Conservation (phyloP, 73 alveolate species). For the Loxodes magnus region DNA sequence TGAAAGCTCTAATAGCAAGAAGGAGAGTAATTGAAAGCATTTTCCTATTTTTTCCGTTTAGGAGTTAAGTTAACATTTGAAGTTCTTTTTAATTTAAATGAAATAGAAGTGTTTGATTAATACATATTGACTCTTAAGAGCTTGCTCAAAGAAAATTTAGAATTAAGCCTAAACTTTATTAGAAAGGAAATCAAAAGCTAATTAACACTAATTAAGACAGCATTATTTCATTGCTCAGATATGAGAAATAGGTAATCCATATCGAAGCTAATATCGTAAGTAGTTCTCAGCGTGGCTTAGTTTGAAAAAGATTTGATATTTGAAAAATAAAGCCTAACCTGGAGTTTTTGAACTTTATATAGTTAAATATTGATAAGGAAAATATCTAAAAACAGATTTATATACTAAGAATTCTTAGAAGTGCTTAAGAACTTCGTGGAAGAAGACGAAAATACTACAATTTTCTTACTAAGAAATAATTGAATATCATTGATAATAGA, state of each 20-base stretch:
- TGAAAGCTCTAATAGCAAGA: too few species aligned
- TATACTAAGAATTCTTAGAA: conserved; percentile 48
- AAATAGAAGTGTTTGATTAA: conserved; percentile 2
- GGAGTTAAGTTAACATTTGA: background rate
- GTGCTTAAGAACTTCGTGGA: conserved; percentile 29
- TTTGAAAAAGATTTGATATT: background rate
- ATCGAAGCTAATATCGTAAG: too few species aligned
- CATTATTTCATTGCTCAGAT: background rate
- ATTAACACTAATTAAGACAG: conserved; percentile 7
- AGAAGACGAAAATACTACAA: conserved; percentile 16
- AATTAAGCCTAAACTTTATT: too few species aligned
- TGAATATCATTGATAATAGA: conserved; percentile 31
- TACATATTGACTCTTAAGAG: too few species aligned
- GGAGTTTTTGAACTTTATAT: conserved; percentile 8
- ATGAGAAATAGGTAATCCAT: too few species aligned
- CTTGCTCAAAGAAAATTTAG: too few species aligned
- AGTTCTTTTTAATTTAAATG: background rate
- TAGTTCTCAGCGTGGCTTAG: too few species aligned
- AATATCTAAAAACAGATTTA: conserved; percentile 59
- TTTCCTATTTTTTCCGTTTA: background rate
- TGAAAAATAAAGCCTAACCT: background rate
- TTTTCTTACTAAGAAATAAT: conserved; percentile 13
- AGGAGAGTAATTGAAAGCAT: too few species aligned
- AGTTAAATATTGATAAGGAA: conserved; percentile 18
- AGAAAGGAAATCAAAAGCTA: too few species aligned